Conservation (phyloP, 129 eudicot genomes). For the Flaveria sonorensis region DNA sequence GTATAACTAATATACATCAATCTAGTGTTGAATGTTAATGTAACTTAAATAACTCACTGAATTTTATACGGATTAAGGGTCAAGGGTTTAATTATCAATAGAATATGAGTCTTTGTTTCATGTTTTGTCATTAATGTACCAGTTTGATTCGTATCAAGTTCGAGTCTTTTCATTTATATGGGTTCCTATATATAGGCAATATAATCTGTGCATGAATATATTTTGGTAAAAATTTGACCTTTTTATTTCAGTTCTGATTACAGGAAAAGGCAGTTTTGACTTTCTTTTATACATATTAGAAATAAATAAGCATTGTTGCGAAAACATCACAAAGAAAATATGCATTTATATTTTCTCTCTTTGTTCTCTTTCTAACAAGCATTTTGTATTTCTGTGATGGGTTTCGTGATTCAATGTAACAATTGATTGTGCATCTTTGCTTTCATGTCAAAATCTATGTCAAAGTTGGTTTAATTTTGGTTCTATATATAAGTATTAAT, state of each 20-base stretch:
- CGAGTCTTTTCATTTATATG: neutral
- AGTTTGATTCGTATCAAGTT: neutral
- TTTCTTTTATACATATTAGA: neutral
- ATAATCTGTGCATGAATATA: neutral
- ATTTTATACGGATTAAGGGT: no score
- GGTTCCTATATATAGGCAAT: neutral
- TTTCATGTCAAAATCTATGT: no score
- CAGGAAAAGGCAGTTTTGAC: neutral
- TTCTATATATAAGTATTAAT: no score
- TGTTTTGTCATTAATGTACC: neutral
- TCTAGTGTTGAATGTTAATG: neutral
- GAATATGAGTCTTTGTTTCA: neutral
- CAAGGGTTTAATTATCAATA: neutral
- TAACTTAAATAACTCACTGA: neutral
- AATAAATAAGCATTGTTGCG: neutral
- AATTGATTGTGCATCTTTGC: no score
- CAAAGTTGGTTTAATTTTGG: no score
- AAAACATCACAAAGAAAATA: neutral
- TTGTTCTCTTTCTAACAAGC: neutral
- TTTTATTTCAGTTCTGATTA: neutral
- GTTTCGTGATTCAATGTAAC: no score
- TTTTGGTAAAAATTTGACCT: neutral
- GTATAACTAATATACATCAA: neutral
- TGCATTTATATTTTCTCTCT: neutral
- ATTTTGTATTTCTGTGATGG: neutral